A percentile compares a stretch with the other conserved stretches of the same genome.
These are phyloP conservation scores for Musa troglodytarum DNA, from an alignment of 176 grass and related monocot species.

Conservation along the genomic window DNA sequence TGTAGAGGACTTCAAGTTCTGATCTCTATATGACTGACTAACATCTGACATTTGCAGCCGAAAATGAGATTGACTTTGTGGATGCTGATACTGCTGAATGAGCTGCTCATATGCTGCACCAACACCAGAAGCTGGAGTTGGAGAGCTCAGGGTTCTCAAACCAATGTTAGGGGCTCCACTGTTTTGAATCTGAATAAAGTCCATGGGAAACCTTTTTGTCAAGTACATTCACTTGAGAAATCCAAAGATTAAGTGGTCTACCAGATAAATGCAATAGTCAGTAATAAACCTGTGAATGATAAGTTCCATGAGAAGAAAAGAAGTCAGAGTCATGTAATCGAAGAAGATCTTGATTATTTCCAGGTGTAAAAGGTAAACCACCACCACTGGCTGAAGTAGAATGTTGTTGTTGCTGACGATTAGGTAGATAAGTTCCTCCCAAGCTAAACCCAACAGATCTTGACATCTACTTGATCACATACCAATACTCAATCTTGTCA, in stretches of 20 bases:
- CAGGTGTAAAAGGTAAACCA: constrained; percentile 29
- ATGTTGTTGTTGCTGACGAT: constrained; percentile 81
- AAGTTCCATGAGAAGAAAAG: constrained; percentile 38
- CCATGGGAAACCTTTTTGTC: constrained; percentile 21
- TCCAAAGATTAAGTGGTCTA: neutral
- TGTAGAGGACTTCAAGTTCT: constrained; percentile 58
- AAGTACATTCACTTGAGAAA: neutral
- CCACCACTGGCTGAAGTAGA: constrained; percentile 52
- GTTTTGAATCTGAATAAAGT: constrained; percentile 53
- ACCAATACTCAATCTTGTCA: neutral
- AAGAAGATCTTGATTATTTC: constrained; percentile 29
- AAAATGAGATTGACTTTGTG: constrained; percentile 60
- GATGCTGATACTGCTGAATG: constrained; percentile 84
- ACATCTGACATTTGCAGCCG: constrained; percentile 61
- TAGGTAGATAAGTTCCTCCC: constrained; percentile 52
- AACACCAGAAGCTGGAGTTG: constrained; percentile 50
- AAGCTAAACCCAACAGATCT: constrained; percentile 87
- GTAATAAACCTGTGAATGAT: constrained; percentile 32
- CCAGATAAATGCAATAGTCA: neutral
- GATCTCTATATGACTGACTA: constrained; percentile 70
- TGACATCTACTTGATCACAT: constrained; percentile 49
- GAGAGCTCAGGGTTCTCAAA: constrained; percentile 51
- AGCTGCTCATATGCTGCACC: constrained; percentile 83
- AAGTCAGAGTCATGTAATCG: constrained; percentile 41
- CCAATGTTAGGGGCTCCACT: constrained; percentile 48